phyloP scores from a whole-genome alignment of 164 flowering plant genomes.

The Vitis riparia region DNA sequence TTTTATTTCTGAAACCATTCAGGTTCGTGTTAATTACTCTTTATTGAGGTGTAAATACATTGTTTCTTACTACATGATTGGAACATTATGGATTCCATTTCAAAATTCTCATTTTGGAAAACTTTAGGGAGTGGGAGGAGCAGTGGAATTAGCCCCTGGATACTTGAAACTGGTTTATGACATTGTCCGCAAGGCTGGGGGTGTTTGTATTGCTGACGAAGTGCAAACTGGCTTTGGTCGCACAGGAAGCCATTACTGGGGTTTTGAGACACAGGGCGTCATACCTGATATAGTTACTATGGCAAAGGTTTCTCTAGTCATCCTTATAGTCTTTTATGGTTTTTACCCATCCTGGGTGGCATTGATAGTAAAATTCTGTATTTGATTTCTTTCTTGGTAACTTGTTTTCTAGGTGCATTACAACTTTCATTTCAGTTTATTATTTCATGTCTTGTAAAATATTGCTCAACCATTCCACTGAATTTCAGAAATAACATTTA shows the following conservation, averaged over 20 bases:
- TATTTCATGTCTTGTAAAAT: neutral
- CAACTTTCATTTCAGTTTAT: neutral
- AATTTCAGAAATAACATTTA: constrained; percentile 12
- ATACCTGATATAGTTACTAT: constrained; percentile 95
- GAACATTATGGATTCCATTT: neutral
- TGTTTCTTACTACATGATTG: neutral
- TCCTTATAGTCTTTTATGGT: constrained; percentile 1
- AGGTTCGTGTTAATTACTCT: constrained; percentile 41
- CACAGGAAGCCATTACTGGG: constrained; percentile 97
- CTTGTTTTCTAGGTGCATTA: neutral
- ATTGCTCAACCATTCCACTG: constrained; percentile 2
- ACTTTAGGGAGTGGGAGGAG: constrained; percentile 93
- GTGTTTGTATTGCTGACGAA: constrained; percentile 98
- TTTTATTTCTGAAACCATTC: constrained; percentile 96
- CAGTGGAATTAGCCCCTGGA: constrained; percentile 96
- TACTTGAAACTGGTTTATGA: constrained; percentile 89
- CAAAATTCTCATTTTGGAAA: constrained; percentile 6
- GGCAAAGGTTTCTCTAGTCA: constrained; percentile 76
- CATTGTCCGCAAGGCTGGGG: constrained; percentile 89
- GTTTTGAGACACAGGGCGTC: constrained; percentile 94
- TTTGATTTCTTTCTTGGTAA: neutral
- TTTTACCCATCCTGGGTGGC: neutral
- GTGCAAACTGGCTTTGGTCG: constrained; percentile 99
- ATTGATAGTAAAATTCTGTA: neutral
- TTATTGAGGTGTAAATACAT: neutral